Conservation (phyloP, 2,329 filamentous ascomycete species). For the Aspergillus sp. region DNA sequence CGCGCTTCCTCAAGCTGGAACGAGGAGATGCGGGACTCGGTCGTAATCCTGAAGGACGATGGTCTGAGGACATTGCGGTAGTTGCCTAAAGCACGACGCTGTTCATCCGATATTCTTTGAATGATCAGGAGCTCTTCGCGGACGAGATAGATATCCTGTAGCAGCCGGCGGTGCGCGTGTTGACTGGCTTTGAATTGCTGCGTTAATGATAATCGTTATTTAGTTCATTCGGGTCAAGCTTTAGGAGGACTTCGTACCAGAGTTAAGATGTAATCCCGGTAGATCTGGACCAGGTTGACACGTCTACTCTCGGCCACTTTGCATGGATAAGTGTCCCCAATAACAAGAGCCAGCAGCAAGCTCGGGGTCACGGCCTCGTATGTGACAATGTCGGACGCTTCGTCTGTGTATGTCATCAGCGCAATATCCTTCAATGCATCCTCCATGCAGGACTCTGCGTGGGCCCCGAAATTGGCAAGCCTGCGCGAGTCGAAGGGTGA, state of each 20-base stretch:
- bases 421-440: conserved; percentile 4
- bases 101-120: background rate
- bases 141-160: conserved; percentile 8
- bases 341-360: conserved; percentile 2
- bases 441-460: background rate
- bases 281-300: conserved; percentile 3
- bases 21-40: background rate
- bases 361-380: conserved; percentile 9
- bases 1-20: background rate
- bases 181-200: conserved; percentile 11
- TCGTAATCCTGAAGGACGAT: background rate
- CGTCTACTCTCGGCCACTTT: background rate
- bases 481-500: background rate
- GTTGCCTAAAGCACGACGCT: background rate
- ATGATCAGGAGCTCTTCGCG: conserved; percentile 2
- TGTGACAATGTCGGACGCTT: conserved; percentile 6
- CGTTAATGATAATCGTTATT: background rate
- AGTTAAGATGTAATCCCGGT: background rate
- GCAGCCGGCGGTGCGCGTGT: conserved; percentile 5
- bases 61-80: background rate
- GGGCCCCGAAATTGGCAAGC: background rate
- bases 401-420: conserved; percentile 11
- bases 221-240: too few relatives aligned
- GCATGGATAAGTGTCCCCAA: background rate
- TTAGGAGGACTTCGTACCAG: background rate